These are phyloP conservation scores for Carex sylvatica DNA, from an alignment of 202 grass and related monocot species.

Conservation along the genomic window DNA sequence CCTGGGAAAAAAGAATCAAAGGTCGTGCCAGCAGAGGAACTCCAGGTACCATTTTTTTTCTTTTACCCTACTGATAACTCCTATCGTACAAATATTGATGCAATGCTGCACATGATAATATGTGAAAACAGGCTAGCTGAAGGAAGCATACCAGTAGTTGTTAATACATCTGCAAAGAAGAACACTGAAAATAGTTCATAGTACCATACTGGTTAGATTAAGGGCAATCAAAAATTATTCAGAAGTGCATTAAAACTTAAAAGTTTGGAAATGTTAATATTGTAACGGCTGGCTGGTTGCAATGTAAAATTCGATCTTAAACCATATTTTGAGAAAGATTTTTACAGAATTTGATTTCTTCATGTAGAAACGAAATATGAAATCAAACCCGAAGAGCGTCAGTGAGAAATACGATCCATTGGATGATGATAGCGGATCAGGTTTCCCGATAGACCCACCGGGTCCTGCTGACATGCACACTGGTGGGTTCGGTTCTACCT, in stretches of 20 bases:
- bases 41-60: conserved; percentile 35
- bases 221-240: not conserved
- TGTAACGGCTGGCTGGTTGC: not conserved
- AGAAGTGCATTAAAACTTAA: not conserved
- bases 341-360: not conserved
- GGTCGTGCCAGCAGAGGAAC: conserved; percentile 38
- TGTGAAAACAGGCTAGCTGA: not conserved
- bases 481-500: conserved; percentile 50
- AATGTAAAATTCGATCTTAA: not conserved
- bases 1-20: conserved; percentile 46
- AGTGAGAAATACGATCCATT: conserved; percentile 57
- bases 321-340: not conserved
- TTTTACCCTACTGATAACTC: not conserved
- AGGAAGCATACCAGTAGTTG: not conserved
- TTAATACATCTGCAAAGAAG: not conserved
- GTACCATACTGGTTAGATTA: not conserved
- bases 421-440: conserved; percentile 52
- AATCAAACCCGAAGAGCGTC: conserved; percentile 36
- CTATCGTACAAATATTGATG: not conserved
- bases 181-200: not conserved
- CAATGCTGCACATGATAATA: not conserved
- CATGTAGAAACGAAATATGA: conserved; percentile 44
- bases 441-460: conserved; percentile 60
- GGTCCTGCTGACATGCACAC: conserved; percentile 32
- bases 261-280: conserved; percentile 7